Base-by-base conservation (phyloP, 768 basidiomycete genomes). In the Strobilomyces confusus region DNA sequence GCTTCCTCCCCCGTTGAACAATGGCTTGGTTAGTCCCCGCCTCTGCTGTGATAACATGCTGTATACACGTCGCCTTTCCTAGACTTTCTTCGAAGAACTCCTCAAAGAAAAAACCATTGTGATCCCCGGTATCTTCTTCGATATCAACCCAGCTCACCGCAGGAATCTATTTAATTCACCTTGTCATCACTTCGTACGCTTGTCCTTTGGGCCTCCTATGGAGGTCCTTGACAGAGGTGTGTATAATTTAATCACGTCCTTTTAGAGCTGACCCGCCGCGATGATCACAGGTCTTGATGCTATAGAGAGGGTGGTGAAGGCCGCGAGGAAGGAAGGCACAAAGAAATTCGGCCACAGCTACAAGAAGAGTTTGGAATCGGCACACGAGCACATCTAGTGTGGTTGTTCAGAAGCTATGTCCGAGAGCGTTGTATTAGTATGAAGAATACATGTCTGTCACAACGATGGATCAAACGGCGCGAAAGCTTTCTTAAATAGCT, bases 61-160 rank as follows among this genome's bases (percentile, higher is more conserved):
- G 41, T 55, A 40, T 49, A 22, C 19, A 38, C n/a, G n/a, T 54
- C 48, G 12, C 2, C n/a, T 20, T 48, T 54, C 22, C 26, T 46
- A 85, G 81, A 91, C 89, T 6, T 95, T 98, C 82, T 98, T 98
- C 65, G 93, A 95, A 64, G 93, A 94, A 70, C 75, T 93, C 41
- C 77, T 95, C 49, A 95, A 93, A 71, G 88, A 91, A 71, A 80
- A 91, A 71, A 89, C 91, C 11, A 93, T 93, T 58, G 88, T 92
- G 50, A 91, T 94, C 44, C 92, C 92, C 5, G 93, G 93, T 12
- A 89, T 89, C 60, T 93, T 92, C 76, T 92, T 92, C 59, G 89
- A 90, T 61, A 87, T 89, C 65, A 64, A 77, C 69, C 89, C 88
- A 22, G 53, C 87, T 15, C 87, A 94, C 60, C 84, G 92, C 60